These are phyloP conservation scores for Podila verticillata DNA, from an alignment of 192 early-diverging fungal genomes.

Conservation along the genomic window DNA sequence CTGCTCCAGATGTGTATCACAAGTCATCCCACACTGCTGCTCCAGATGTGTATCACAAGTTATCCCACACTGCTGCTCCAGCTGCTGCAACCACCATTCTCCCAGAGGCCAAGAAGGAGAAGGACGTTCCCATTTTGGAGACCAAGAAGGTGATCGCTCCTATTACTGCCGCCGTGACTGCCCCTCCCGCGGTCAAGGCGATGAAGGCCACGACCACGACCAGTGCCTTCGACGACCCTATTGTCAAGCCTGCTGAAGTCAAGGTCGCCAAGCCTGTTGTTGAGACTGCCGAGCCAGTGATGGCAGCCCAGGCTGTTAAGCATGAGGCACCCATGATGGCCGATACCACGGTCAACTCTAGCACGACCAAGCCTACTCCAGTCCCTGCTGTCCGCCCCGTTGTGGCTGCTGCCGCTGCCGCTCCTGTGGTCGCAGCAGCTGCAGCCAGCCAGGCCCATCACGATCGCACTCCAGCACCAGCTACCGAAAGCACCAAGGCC, in stretches of 20 bases:
- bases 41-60: background rate
- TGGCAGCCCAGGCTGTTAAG: background rate
- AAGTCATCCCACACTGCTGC: background rate
- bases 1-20: background rate
- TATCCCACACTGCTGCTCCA: background rate
- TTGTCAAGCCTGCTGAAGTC: background rate
- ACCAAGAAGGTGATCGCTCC: conserved; percentile 1
- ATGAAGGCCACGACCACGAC: background rate
- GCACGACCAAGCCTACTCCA: background rate
- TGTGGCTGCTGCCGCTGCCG: background rate
- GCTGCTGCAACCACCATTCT: background rate
- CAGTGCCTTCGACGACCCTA: background rate
- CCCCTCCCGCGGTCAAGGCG: background rate
- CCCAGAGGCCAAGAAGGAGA: too few species aligned
- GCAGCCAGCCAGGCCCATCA: background rate
- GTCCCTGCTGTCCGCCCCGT: background rate
- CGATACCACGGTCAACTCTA: background rate
- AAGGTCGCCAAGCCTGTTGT: conserved; percentile 4
- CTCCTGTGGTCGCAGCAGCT: background rate
- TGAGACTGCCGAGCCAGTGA: conserved; percentile 5
- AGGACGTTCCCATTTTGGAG: background rate
- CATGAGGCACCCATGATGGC: background rate
- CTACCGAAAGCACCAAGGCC: background rate
- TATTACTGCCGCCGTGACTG: too few species aligned
- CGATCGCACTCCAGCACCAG: background rate